Percentiles rank a stretch among this genome's conserved stretches.
Conservation (phyloP, 78 protist genomes). For the Chrysochromulina tobinii region DNA sequence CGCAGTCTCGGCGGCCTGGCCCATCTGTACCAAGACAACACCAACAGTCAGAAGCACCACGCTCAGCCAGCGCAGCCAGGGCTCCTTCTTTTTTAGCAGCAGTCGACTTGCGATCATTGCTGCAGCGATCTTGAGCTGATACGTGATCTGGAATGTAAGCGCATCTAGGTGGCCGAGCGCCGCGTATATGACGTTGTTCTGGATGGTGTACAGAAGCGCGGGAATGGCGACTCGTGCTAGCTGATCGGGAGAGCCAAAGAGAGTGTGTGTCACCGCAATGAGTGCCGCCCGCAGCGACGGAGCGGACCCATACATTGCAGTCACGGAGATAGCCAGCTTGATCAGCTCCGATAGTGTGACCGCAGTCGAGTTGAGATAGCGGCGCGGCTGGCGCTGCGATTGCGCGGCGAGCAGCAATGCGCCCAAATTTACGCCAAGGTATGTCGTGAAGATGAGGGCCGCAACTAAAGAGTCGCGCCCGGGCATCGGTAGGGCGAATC, state of each 20-base stretch:
- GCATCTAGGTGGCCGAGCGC: constrained; percentile 65
- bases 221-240: constrained; percentile 49
- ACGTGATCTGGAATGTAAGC: constrained; percentile 41
- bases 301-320: neutral
- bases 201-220: constrained; percentile 65
- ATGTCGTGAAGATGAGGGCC: neutral
- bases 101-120: neutral
- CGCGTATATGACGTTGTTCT: constrained; percentile 66
- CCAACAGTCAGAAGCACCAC: neutral
- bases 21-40: neutral
- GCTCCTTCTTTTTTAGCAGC: neutral
- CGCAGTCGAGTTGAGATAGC: neutral
- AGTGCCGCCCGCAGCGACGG: neutral
- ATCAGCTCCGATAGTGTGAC: neutral
- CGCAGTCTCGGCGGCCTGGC: no score
- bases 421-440: neutral
- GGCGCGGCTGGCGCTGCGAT: neutral
- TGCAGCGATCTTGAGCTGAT: neutral
- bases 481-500: no score
- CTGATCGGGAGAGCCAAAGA: neutral
- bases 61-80: neutral
- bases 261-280: neutral
- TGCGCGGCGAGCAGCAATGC: neutral
- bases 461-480: no score
- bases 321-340: neutral